These are phyloP conservation scores for Endoconidiophora polonica DNA, from an alignment of 2,329 filamentous ascomycete species.

Conservation along the genomic window DNA sequence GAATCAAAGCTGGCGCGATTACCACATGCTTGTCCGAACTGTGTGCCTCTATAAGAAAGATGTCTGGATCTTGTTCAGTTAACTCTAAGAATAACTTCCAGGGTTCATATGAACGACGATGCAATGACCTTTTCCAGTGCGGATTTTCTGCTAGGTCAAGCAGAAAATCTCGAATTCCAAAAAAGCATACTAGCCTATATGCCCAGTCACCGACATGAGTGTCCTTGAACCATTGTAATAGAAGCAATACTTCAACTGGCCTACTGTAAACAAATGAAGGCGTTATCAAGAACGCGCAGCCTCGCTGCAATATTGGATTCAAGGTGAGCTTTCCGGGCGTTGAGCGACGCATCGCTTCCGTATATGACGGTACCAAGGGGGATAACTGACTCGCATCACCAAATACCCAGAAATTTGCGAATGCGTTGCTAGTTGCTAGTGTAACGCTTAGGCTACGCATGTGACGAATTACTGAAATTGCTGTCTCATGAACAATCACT, in stretches of 20 bases:
- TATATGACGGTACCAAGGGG: conserved; percentile 13
- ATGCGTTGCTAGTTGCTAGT: conserved; percentile 18
- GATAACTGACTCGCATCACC: conserved; percentile 18
- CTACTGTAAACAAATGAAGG: conserved; percentile 27
- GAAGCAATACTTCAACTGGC: conserved; percentile 20
- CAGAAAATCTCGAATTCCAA: not conserved
- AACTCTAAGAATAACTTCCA: too few relatives aligned
- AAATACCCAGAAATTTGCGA: conserved; percentile 26
- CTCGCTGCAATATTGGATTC: conserved; percentile 19
- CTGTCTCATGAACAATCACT: conserved; percentile 31
- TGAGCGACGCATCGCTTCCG: not conserved
- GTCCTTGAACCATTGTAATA: conserved; percentile 23
- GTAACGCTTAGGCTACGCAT: conserved; percentile 24
- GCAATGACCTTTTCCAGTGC: not conserved
- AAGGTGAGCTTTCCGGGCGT: conserved; percentile 16
- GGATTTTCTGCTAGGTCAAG: not conserved
- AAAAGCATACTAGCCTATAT: conserved; percentile 1
- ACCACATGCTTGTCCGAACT: not conserved
- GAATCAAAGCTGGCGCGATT: conserved; percentile 29
- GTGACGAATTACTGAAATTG: conserved; percentile 22
- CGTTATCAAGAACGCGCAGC: conserved; percentile 23
- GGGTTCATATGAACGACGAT: not conserved
- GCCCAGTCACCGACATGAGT: conserved; percentile 4
- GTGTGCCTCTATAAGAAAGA: not conserved
- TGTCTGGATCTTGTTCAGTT: not conserved